Conservation (phyloP, 805 yeast genomes). For the Sugiyamaella chiloensis region DNA sequence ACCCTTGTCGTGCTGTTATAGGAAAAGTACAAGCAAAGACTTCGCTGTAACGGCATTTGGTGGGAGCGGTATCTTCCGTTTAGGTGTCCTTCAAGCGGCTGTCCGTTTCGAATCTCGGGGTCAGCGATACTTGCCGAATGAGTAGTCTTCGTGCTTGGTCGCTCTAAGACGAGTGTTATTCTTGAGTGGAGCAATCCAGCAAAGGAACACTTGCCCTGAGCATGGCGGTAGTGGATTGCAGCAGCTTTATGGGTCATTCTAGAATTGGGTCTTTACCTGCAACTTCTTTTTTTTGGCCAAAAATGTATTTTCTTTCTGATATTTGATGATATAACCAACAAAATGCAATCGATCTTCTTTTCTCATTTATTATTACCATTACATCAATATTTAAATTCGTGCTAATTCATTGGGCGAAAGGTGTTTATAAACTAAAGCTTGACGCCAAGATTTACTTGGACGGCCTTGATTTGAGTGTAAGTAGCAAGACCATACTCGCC, state of each 20-base stretch:
- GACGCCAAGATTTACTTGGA: conserved; percentile 38
- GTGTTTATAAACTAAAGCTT: too few relatives aligned
- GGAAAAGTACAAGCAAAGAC: neutral
- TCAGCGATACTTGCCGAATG: conserved; percentile 24
- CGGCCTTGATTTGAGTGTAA: conserved; percentile 85
- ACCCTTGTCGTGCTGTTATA: too few relatives aligned
- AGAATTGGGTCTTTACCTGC: conserved; percentile 13
- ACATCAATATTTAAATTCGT: too few relatives aligned
- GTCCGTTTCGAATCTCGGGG: conserved; percentile 33
- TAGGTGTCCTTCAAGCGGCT: conserved; percentile 14
- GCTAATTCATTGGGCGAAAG: too few relatives aligned
- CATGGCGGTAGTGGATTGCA: conserved; percentile 30
- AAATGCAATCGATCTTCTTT: too few relatives aligned
- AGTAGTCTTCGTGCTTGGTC: conserved; percentile 25
- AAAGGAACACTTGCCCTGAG: conserved; percentile 28
- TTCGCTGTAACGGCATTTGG: conserved; percentile 27
- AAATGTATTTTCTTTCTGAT: neutral
- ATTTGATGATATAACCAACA: too few relatives aligned
- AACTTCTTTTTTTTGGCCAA: conserved; percentile 15
- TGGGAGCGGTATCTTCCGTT: conserved; percentile 20
- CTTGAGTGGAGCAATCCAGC: conserved; percentile 34
- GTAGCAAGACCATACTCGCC: conserved; percentile 83
- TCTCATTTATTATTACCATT: too few relatives aligned
- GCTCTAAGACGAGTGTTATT: conserved; percentile 24
- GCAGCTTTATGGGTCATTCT: conserved; percentile 14